Percentiles rank a stretch among this genome's conserved stretches.
These are phyloP conservation scores for Phytophthora idaei DNA, from an alignment of 352 stramenopile genomes.

Conservation along the genomic window DNA sequence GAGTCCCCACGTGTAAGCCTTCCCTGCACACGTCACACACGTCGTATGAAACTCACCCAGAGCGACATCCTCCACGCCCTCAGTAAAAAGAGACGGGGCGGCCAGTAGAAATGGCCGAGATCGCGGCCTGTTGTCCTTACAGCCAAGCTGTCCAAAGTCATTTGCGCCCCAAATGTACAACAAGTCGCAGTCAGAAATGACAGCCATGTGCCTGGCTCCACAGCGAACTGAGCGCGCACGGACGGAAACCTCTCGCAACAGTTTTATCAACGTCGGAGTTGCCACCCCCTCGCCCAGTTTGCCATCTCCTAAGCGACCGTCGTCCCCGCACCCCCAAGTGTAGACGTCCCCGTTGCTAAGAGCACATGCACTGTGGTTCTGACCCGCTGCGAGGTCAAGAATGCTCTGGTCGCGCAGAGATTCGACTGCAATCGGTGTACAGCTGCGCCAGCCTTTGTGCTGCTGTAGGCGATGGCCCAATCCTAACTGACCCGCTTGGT, in stretches of 20 bases:
- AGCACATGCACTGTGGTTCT: conserved; percentile 78
- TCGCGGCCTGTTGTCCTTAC: conserved; percentile 55
- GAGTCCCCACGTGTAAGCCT: conserved; percentile 66
- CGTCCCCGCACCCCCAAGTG: conserved; percentile 74
- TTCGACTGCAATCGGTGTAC: conserved; percentile 56
- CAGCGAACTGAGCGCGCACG: conserved; percentile 59
- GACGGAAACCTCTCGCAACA: conserved; percentile 49
- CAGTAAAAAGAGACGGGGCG: conserved; percentile 42
- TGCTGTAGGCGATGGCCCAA: conserved; percentile 69
- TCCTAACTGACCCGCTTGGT: conserved; percentile 76
- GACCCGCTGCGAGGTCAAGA: conserved; percentile 67
- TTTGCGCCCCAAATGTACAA: conserved; percentile 85
- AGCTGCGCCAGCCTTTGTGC: conserved; percentile 71
- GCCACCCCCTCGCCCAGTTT: conserved; percentile 42
- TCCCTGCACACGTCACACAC: conserved; percentile 51
- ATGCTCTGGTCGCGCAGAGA: conserved; percentile 61
- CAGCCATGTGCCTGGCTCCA: conserved; percentile 66
- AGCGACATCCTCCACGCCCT: conserved; percentile 61
- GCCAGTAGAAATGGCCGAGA: conserved; percentile 50
- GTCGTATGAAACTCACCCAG: conserved; percentile 80
- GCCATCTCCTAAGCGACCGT: conserved; percentile 64
- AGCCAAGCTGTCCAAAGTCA: conserved; percentile 79
- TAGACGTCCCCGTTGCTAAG: conserved; percentile 79
- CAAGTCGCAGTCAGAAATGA: conserved; percentile 67
- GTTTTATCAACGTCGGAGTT: conserved; percentile 38